These are phyloP conservation scores for Russula brevipes DNA, from an alignment of 768 basidiomycete genomes.

Conservation along the genomic window DNA sequence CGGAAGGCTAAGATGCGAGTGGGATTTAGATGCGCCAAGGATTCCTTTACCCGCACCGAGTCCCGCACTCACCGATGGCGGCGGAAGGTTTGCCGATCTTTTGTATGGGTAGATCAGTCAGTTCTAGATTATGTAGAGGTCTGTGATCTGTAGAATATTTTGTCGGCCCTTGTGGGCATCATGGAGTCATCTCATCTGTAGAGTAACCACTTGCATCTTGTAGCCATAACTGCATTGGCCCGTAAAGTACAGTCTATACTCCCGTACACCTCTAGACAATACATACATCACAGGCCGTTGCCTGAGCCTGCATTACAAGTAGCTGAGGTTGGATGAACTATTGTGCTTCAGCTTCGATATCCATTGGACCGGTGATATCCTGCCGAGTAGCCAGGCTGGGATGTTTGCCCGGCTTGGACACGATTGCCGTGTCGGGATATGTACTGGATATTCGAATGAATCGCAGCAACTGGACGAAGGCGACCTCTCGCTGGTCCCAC, in stretches of 20 bases:
- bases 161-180: neutral
- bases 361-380: neutral
- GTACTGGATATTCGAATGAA: slow-evolving; percentile 70
- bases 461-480: slow-evolving; percentile 65
- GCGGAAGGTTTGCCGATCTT: slow-evolving; percentile 34
- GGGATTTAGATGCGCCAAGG: slow-evolving; percentile 54
- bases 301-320: neutral
- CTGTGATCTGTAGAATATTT: slow-evolving; percentile 13
- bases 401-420: slow-evolving; percentile 63
- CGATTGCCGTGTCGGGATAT: slow-evolving; percentile 41
- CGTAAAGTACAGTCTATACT: slow-evolving; percentile 19
- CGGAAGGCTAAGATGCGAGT: slow-evolving; percentile 57
- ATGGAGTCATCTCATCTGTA: slow-evolving; percentile 25
- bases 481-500: slow-evolving; percentile 75
- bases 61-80: slow-evolving; percentile 31
- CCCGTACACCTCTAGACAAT: slow-evolving; percentile 1
- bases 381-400: slow-evolving; percentile 29
- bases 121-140: neutral
- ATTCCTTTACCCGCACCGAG: slow-evolving; percentile 27
- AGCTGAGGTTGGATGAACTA: neutral
- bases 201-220: slow-evolving; percentile 18
- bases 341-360: slow-evolving; percentile 27
- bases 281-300: neutral
- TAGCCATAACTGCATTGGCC: slow-evolving; percentile 17
- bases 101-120: slow-evolving; percentile 28